Base-by-base conservation (phyloP, 2,329 filamentous ascomycete genomes). In the Fusarium globosum region DNA sequence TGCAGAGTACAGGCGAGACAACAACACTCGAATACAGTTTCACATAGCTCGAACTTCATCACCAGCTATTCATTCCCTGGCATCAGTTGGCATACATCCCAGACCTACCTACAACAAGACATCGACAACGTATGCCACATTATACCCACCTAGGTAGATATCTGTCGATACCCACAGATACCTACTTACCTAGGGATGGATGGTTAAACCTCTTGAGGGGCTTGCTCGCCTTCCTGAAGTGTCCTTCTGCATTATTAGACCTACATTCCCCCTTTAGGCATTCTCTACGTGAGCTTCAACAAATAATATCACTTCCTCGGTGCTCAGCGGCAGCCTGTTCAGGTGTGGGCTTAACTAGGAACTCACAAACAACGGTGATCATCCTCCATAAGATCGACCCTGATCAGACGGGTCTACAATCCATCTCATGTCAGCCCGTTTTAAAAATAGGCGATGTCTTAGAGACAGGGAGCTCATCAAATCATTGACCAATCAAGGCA, bases 311-410 rank as follows among this genome's bases (percentile, higher is more conserved):
- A 48, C 30, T 39, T 48, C 51, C 42, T 65, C 48, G 26, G 23
- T 39, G 35, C 30, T 51, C 41, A 48, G 43, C 41, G 26, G 42
- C 35, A 55, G 28, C 23, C 49, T 41, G 39, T 57, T 57, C 30
- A 45, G 38, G 46, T 33, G 28, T 33, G 28, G 28, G 33, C 41
- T 18, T 18, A 64, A 46, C 9, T 28, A 28, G 43, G 28, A 57
- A 46, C 35, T 51, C 57, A 45, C 26, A 61, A 38, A 33, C 21
- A 33, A 49, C 46, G 45, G 26, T 23, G 66, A 41, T 68, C 56
- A 68, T 69, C 67, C 59, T 64, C 45, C 39, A 55, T n/a, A 48
- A 28, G 65, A 69, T 69, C 65, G 45, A 42, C 59, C 59, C 45
- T 57, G 41, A 69, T 52, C 39, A 57, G 15, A 57, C 20, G 45